phyloP scores from a whole-genome alignment of 805 yeast genomes.

The Candida ficus region DNA sequence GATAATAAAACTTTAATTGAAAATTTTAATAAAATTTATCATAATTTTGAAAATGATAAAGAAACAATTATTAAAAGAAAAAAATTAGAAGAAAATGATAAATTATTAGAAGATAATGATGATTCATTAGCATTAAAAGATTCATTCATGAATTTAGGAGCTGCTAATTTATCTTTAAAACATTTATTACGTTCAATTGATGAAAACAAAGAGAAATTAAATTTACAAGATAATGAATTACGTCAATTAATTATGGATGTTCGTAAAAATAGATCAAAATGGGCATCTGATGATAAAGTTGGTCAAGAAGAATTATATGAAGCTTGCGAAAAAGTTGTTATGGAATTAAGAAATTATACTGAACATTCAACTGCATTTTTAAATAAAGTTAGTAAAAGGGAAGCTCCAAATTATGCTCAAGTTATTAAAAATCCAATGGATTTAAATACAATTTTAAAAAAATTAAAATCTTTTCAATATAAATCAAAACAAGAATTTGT shows the following conservation, averaged over 20 bases:
- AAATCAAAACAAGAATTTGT: slow-evolving; percentile 83
- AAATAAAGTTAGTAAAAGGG: slow-evolving; percentile 94
- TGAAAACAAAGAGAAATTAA: slow-evolving; percentile 67
- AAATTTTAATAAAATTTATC: slow-evolving; percentile 69
- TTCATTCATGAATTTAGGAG: slow-evolving; percentile 48
- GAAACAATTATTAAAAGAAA: slow-evolving; percentile 73
- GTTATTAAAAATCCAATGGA: slow-evolving; percentile 96
- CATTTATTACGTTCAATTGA: slow-evolving; percentile 78
- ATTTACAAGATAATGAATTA: slow-evolving; percentile 75
- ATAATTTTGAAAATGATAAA: slow-evolving; percentile 66
- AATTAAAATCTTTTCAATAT: slow-evolving; percentile 77
- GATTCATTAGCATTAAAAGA: slow-evolving; percentile 19
- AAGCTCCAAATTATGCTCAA: slow-evolving; percentile 93
- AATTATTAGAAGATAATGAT: slow-evolving; percentile 40
- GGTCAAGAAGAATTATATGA: slow-evolving; percentile 98
- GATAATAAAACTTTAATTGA: slow-evolving; percentile 38
- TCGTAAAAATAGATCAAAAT: slow-evolving; percentile 89
- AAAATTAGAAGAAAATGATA: slow-evolving; percentile 75
- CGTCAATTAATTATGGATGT: slow-evolving; percentile 87
- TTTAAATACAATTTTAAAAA: slow-evolving; percentile 87
- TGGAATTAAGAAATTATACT: slow-evolving; percentile 84
- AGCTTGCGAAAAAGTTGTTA: slow-evolving; percentile 92
- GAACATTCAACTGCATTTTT: slow-evolving; percentile 96
- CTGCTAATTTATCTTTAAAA: slow-evolving; percentile 72
- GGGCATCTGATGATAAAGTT: slow-evolving; percentile 93